Evolutionary conservation across 257 asterid genomes (phyloP).

Genomic region (Fraxinus excelsior): DNA sequence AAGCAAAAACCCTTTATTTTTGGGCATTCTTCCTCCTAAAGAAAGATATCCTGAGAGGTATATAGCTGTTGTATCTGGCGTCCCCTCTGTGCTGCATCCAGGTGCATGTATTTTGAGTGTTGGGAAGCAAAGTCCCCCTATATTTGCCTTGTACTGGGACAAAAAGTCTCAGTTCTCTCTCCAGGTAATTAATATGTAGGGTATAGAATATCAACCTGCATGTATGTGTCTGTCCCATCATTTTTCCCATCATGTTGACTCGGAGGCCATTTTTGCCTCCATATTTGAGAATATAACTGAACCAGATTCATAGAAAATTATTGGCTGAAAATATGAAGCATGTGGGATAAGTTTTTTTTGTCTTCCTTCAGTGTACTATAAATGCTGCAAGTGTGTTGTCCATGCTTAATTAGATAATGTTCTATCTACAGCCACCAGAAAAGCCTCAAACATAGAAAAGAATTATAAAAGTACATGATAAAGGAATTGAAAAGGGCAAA

Average conservation of each 20-base stretch:
- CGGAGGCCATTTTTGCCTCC: background rate
- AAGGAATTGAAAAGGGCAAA: too few relatives aligned
- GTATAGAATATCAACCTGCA: background rate
- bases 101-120: constrained; percentile 90
- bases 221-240: background rate
- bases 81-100: constrained; percentile 86
- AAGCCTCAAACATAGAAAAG: background rate
- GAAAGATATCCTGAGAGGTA: constrained; percentile 94
- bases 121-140: constrained; percentile 89
- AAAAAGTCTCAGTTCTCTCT: constrained; percentile 89
- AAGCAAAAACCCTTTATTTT: constrained; percentile 86
- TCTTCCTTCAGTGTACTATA: background rate
- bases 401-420: background rate
- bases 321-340: background rate
- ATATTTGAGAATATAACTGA: constrained; percentile 1
- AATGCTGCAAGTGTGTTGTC: background rate
- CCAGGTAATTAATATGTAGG: constrained; percentile 60
- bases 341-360: background rate
- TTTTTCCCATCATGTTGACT: background rate
- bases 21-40: constrained; percentile 90
- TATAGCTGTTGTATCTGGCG: constrained; percentile 72
- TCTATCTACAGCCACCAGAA: background rate
- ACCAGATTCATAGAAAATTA: background rate
- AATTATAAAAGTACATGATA: background rate
- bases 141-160: constrained; percentile 86